Percentiles rank a stretch among this genome's conserved stretches.
These are phyloP conservation scores for Juncus inflexus DNA, from an alignment of 176 grass and related monocot genomes.

Conservation along the genomic window DNA sequence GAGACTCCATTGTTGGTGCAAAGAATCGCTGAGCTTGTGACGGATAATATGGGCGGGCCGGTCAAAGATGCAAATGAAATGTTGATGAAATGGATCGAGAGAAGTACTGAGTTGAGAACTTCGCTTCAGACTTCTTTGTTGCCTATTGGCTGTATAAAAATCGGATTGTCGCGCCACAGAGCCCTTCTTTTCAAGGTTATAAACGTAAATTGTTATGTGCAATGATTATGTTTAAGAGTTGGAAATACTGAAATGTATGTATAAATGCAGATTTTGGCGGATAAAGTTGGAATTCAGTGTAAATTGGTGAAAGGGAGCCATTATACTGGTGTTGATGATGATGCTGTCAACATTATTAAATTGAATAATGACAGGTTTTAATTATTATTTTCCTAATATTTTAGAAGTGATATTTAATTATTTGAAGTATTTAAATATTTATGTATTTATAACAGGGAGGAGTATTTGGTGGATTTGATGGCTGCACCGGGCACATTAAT, in stretches of 20 bases:
- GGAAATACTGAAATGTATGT: neutral
- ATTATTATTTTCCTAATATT: conserved; percentile 11
- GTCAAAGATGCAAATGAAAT: conserved; percentile 92
- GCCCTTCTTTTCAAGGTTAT: conserved; percentile 89
- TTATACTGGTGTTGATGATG: conserved; percentile 93
- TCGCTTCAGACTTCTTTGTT: conserved; percentile 88
- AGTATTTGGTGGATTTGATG: conserved; percentile 99
- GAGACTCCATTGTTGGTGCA: conserved; percentile 69
- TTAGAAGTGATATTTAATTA: conserved; percentile 20
- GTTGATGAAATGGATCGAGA: conserved; percentile 72
- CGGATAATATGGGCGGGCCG: conserved; percentile 86
- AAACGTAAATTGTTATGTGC: neutral
- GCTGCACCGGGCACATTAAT: conserved; percentile 92
- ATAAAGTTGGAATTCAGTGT: conserved; percentile 92
- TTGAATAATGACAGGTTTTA: conserved; percentile 80
- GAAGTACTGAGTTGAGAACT: conserved; percentile 79
- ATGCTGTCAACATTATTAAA: conserved; percentile 99
- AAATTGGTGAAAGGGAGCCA: conserved; percentile 98
- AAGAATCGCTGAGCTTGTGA: conserved; percentile 95
- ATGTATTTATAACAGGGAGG: conserved; percentile 55
- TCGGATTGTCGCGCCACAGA: conserved; percentile 86
- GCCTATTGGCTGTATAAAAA: conserved; percentile 91
- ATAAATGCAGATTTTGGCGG: conserved; percentile 77
- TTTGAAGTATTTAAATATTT: conserved; percentile 13
- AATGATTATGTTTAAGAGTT: neutral